Base-by-base conservation (phyloP, 164 flowering plant species). In the Vitis rupestris region DNA sequence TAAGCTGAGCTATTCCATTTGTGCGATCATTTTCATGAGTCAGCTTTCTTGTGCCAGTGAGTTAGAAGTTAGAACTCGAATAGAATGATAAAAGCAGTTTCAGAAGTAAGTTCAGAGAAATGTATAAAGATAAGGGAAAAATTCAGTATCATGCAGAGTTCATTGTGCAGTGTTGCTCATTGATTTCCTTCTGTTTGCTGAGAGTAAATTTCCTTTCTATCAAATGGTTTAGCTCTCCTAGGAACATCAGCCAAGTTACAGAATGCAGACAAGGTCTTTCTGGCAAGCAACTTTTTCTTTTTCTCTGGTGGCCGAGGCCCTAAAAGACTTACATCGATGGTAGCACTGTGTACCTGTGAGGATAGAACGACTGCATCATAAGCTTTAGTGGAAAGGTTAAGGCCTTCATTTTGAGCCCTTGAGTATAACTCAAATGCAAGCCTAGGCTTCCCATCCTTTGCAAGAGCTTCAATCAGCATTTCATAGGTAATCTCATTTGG, bases 401-500 rank as follows among this genome's bases (percentile, higher is more conserved):
- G 72, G 30, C 89, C 93, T 74, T 90, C 92, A 13, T 67, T 78
- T 1, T 51, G 82, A 67, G 94, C 98, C 76, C 88, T 86, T 82
- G 85, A 27, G 71, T 88, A 91, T 66, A 88, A 50, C 69, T 96
- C 96, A 69, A 84, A 88, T 6, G 97, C 97, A 53, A 93, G 82
- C 78, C 84, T 89, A 12, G 99, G 97, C 71, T 92, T 93, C 4
- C 85, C 92, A 74, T 87, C 99, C 67, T 79, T 85, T 2, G 89
- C 83, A 49, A 93, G 93, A 67, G 93, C 97, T 76, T 82, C 83
- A 48, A 92, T 86, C 75, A 96, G 78, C 93, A 87, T 83, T 66
- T 88, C 97, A 62, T 93, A 96, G 2, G 91, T 89, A 50, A 92
- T 80, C 78, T 90, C 90, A 68, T 96, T 90, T 2, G 99, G 97